Evolutionary conservation across 139 green algal species (phyloP), one percentile per base, ranked within the genome.

Genomic region (Chlorella ohadii): DNA sequence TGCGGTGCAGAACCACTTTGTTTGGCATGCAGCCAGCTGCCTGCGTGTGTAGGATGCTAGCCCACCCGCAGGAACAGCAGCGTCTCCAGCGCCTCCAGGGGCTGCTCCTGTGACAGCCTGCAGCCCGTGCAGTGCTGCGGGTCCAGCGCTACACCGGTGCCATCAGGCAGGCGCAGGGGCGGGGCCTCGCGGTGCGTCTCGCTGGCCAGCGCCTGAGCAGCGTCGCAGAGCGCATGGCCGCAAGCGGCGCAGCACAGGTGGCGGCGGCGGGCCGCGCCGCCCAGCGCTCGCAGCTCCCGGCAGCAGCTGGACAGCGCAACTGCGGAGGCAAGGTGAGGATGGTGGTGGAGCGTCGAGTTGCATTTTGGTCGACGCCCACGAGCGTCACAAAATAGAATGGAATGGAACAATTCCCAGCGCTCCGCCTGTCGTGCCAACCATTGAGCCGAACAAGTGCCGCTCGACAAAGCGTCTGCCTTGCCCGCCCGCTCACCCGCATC

Each of bases 171-270:
- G 28, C 65, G 41, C 41, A 83, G 41, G 23, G n/a, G 20, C 20
- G 63, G 63, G 3, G 28, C 12, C 27, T 39, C 27, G 36, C 38
- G 36, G 59, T 63, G 61, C 27, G 38, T 59, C 27, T 63, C 59
- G 61, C 77, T 82, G 59, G 16, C 39, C 19, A 83, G 51, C 3
- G 56, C 82, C 0, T 22, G n/a, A 0, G 71, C 82, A 3, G 51
- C 34, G 51, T 78, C 63, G 5, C 3, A 22, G 23, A 86, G 23
- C 1, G 20, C 13, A 25, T 66, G 33, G 44, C 71, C 63, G 44
- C 82, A 86, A 15, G 44, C 47, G 20, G 74, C 73, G 47, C 82
- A 86, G 72, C 51, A 78, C 12, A 86, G 33, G n/a, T 59, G 27
- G 12, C 70, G 47, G 64, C 34, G 56, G 33, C 55, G 71, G 16